A percentile compares a stretch with the other conserved stretches of the same genome.
These are phyloP conservation scores for Aegilops umbellulata DNA, from an alignment of 176 grass and related monocot genomes.

Conservation along the genomic window DNA sequence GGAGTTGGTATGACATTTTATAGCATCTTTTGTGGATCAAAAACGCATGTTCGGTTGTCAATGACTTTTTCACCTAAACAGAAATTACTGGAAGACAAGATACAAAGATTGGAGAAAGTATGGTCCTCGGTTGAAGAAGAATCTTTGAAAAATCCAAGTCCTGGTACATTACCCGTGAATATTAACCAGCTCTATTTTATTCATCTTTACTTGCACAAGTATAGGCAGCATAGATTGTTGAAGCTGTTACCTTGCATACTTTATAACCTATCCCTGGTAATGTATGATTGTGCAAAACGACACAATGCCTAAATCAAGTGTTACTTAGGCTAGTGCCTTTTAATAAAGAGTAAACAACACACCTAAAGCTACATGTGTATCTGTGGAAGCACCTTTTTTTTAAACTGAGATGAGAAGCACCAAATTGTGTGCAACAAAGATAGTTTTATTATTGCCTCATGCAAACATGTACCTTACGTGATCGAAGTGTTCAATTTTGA, in stretches of 20 bases:
- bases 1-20: slow-evolving; percentile 49
- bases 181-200: not conserved
- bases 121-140: slow-evolving; percentile 72
- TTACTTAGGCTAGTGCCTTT: not conserved
- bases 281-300: too few species aligned
- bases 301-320: not conserved
- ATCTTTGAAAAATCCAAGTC: slow-evolving; percentile 72
- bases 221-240: not conserved
- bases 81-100: slow-evolving; percentile 57
- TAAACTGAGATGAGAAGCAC: not conserved
- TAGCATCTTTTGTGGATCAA: slow-evolving; percentile 7
- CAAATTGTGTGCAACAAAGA: not conserved
- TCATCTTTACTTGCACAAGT: slow-evolving; percentile 6
- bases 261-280: not conserved
- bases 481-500: not conserved
- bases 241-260: slow-evolving; percentile 25
- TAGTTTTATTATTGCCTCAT: not conserved
- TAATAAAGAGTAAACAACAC: not conserved
- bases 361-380: not conserved
- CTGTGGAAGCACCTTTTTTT: not conserved
- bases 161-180: slow-evolving; percentile 47
- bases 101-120: slow-evolving; percentile 70
- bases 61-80: slow-evolving; percentile 29
- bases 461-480: not conserved
- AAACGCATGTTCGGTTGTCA: not conserved